Base-by-base conservation (phyloP, 2,329 filamentous ascomycete species). In the Hypoxylon sp. region DNA sequence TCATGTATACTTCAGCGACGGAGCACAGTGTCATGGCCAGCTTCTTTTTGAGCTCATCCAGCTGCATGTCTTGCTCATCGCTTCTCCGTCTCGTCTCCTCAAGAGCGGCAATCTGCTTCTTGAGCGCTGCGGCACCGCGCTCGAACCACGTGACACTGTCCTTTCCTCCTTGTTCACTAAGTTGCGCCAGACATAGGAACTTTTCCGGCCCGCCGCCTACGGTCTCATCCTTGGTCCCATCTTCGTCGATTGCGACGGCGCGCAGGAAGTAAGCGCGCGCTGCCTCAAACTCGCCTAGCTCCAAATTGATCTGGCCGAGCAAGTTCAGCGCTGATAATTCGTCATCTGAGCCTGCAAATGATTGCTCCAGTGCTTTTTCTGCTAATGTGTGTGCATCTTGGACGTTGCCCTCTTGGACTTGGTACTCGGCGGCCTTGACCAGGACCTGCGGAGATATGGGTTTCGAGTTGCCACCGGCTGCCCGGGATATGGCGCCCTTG, bases 1-100 rank as follows among this genome's bases (percentile, higher is more conserved):
- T 99, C 96, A 99, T 99, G 85, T 98, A 99, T 55, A 99, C 94
- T 83, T 99, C 96, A 6, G 93, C 91, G 68, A 98, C 93, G 30
- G 93, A 94, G 81, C 97, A 99, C 37, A 99, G 86, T n/a, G 95
- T 93, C 74, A 94, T 94, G 1, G 94, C 93, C 37, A 98, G 85
- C 81, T 96, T 96, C 72, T 86, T 85, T 79, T 91, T 91, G 84
- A 93, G 93, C 80, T 88, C 92, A 30, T 90, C 87, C 44, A 90
- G 75, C 25, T 82, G 68, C 25, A 78, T 73, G 57, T 80, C 76
- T 67, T 73, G 79, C 65, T 79, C 81, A 75, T 69, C 81, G 37
- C 49, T 74, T 61, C 70, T 74, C 67, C 59, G 75, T 72, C 20
- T 75, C 76, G 79, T 63, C 44, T 84, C 85, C 71, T 90, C 87